Percentiles rank a stretch among this genome's conserved stretches.
Evolutionary conservation across 140 eudicot genomes (phyloP).

Genomic region (Erigeron philadelphicus): DNA sequence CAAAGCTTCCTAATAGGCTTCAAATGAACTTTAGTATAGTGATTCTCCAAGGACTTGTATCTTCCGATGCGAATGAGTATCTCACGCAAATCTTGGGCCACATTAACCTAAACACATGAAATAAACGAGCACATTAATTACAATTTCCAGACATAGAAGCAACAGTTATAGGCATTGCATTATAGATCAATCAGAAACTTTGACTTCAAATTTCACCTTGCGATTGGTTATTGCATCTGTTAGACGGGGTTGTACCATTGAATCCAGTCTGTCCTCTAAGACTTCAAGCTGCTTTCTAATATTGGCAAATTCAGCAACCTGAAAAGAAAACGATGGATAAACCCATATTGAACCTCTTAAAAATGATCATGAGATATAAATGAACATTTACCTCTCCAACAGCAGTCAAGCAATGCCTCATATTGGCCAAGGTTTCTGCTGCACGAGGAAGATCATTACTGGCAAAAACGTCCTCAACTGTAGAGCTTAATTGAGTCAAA

Average conservation of each 20-base stretch:
- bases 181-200: conserved; percentile 15
- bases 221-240: conserved; percentile 84
- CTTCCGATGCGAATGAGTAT: conserved; percentile 93
- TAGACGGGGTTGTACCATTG: conserved; percentile 95
- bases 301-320: conserved; percentile 99
- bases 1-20: conserved; percentile 75
- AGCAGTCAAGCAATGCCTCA: conserved; percentile 97
- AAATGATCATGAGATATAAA: background rate
- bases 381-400: conserved; percentile 76
- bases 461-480: conserved; percentile 98
- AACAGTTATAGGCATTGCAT: conserved; percentile 1
- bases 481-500: conserved; percentile 89
- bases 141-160: background rate
- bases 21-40: conserved; percentile 80
- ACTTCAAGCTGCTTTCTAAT: conserved; percentile 99
- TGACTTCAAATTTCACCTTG: conserved; percentile 43
- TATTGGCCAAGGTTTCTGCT: conserved; percentile 95
- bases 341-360: conserved; percentile 11
- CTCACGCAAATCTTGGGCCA: conserved; percentile 88
- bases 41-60: conserved; percentile 75
- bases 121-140: background rate
- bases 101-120: conserved; percentile 48
- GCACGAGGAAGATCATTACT: conserved; percentile 99
- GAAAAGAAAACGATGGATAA: conserved; percentile 22
- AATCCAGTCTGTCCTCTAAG: conserved; percentile 90